Conservation (phyloP, 805 yeast genomes). For the Ogataea glucozyma region DNA sequence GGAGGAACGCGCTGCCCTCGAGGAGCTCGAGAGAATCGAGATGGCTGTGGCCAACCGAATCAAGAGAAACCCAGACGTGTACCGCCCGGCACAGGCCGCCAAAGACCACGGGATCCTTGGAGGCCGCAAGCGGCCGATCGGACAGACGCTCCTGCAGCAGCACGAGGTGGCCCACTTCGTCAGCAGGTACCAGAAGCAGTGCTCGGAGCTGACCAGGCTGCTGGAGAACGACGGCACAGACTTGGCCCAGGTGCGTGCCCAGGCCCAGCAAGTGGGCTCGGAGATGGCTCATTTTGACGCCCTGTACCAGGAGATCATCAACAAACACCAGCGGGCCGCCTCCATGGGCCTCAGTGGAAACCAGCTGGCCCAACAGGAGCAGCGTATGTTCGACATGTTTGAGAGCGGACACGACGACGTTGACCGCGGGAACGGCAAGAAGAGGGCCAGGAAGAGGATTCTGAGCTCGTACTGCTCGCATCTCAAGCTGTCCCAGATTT, state of each 20-base stretch:
- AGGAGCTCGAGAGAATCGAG: slow-evolving; percentile 75
- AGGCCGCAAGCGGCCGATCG: slow-evolving; percentile 43
- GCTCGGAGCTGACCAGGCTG: slow-evolving; percentile 26
- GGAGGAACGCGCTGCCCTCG: slow-evolving; percentile 41
- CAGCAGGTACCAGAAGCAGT: slow-evolving; percentile 42
- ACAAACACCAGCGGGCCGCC: slow-evolving; percentile 33
- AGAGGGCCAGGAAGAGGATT: slow-evolving; percentile 36
- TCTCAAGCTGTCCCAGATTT: slow-evolving; percentile 49
- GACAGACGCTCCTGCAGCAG: slow-evolving; percentile 59
- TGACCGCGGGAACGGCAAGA: slow-evolving; percentile 17
- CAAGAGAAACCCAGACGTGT: slow-evolving; percentile 57
- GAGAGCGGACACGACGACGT: slow-evolving; percentile 21
- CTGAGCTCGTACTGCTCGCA: slow-evolving; percentile 53
- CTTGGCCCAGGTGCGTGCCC: too few relatives aligned
- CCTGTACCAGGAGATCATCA: slow-evolving; percentile 34
- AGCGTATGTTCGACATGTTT: slow-evolving; percentile 36
- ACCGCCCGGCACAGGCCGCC: slow-evolving; percentile 32
- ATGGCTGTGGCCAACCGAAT: slow-evolving; percentile 63
- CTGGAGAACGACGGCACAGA: slow-evolving; percentile 9
- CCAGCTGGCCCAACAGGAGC: slow-evolving; percentile 15
- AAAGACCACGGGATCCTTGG: slow-evolving; percentile 33
- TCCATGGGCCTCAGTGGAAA: slow-evolving; percentile 26
- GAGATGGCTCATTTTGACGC: slow-evolving; percentile 43
- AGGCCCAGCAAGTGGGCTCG: too few relatives aligned
- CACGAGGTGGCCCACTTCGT: slow-evolving; percentile 63